Percentiles rank a stretch among this genome's conserved stretches.
Evolutionary conservation across 2,329 filamentous ascomycete species (phyloP).

Genomic region (Purpureocillium lavendulum): DNA sequence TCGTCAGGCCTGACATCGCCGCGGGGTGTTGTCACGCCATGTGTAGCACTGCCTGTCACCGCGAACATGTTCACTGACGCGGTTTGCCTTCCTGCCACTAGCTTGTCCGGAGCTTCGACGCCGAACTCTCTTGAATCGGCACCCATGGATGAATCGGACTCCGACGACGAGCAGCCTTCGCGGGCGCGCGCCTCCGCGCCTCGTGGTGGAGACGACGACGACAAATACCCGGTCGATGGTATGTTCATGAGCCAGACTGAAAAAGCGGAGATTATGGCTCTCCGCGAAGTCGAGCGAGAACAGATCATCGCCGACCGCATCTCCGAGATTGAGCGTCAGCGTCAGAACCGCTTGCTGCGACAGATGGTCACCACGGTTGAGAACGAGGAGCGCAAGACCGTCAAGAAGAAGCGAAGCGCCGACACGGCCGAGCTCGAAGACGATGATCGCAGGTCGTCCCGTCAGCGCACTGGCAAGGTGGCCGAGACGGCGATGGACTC

Average conservation of each 20-base stretch:
- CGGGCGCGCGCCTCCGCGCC: constrained; percentile 28
- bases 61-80: constrained; percentile 5
- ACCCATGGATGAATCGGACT: constrained; percentile 84
- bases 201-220: constrained; percentile 46
- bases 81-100: constrained; percentile 20
- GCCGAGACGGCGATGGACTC: constrained; percentile 61
- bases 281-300: constrained; percentile 88
- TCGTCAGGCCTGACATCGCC: no score
- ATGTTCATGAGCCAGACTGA: constrained; percentile 68
- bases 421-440: constrained; percentile 73
- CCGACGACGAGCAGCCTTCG: constrained; percentile 39
- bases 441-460: constrained; percentile 60
- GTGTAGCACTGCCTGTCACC: no score
- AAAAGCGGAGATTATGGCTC: constrained; percentile 69
- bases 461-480: constrained; percentile 50
- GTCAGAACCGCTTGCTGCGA: constrained; percentile 74
- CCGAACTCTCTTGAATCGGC: constrained; percentile 72
- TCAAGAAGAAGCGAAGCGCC: constrained; percentile 67
- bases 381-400: constrained; percentile 47
- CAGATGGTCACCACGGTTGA: constrained; percentile 63
- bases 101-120: constrained; percentile 61
- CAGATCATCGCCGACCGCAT: constrained; percentile 82
- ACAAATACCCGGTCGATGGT: constrained; percentile 80
- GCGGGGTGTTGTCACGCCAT: no score
- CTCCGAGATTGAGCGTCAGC: constrained; percentile 70